A percentile compares a stretch with the other conserved stretches of the same genome.
These are phyloP conservation scores for Recurvomyces mirabilis DNA, from an alignment of 495 filamentous ascomycete species.

Conservation along the genomic window DNA sequence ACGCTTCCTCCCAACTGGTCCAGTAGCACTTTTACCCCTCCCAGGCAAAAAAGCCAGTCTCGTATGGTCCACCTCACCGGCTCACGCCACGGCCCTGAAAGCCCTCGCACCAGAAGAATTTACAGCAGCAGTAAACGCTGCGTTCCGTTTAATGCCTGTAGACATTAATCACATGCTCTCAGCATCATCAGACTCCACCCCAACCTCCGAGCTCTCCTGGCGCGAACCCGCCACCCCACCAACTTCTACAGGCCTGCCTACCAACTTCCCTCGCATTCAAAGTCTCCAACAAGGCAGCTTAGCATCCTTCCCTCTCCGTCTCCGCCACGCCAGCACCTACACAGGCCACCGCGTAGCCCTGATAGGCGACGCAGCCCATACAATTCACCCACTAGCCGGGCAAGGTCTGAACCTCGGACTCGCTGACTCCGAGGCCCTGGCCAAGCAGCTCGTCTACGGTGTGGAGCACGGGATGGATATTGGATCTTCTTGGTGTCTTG, in stretches of 20 bases:
- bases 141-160: constrained; percentile 67
- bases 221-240: constrained; percentile 39
- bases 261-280: constrained; percentile 32
- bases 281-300: constrained; percentile 69
- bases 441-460: constrained; percentile 60
- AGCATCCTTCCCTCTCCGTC: constrained; percentile 78
- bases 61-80: constrained; percentile 84
- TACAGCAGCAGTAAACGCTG: constrained; percentile 80
- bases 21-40: constrained; percentile 83
- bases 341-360: constrained; percentile 78
- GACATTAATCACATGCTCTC: constrained; percentile 74
- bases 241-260: constrained; percentile 15
- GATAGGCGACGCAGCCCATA: constrained; percentile 85
- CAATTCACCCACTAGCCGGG: constrained; percentile 85
- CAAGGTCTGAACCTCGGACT: constrained; percentile 93
- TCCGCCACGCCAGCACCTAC: constrained; percentile 87
- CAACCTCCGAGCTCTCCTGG: constrained; percentile 72
- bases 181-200: constrained; percentile 37
- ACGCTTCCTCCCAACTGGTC: constrained; percentile 84
- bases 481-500: constrained; percentile 51
- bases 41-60: constrained; percentile 72
- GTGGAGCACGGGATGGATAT: constrained; percentile 78
- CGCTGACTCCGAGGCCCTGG: constrained; percentile 69
- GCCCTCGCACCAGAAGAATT: constrained; percentile 59
- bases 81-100: constrained; percentile 70